Evolutionary conservation across 495 filamentous ascomycete genomes (phyloP), one percentile per base, ranked within the genome.

Genomic region (Cairneyella variabilis): DNA sequence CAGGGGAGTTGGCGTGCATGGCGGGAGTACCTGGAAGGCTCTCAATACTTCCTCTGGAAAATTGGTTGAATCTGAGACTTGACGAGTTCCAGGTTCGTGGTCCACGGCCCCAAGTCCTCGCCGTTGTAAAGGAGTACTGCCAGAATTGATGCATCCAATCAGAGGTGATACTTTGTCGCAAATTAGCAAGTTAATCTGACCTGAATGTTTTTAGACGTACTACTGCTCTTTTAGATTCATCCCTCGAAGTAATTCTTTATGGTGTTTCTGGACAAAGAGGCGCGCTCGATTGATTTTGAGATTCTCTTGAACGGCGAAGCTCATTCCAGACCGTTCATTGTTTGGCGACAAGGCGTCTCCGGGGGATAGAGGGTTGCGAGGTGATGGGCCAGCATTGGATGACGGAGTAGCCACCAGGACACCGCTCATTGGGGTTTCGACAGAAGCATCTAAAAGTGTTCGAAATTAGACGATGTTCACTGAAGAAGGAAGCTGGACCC

Each of bases 131-230:
- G 7, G 65, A 61, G 39, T 65, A 71, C 28, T 68, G 62, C 67
- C 69, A 76, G 43, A 68, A 72, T 40, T 75, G 69, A 49, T 76
- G 66, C 40, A 75, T 50, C 70, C 59, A 66, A 25, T 51, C 62
- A 47, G 58, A 60, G 38, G 61, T 51, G 20, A 36, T 56, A 44
- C 60, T 6, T 63, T n/a, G 22, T 12, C 6, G 18, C 27, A 8
- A 44, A 48, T 32, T 17, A 45, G 45, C 17, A n/a, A 41, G 12
- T 36, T 10, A 38, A 27, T 12, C 3, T 23, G n/a, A 20, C 10
- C 9, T 14, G 14, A 14, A 32, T 32, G 28, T 32, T 6, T 32
- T 22, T 8, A 22, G 27, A 51, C 56, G 47, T 48, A 66, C 67
- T 41, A 26, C 57, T 64, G 62, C 37, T 65, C 58, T 38, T 49